These are phyloP conservation scores for Arthroderma sp. DNA, from an alignment of 2,329 filamentous ascomycete species.

Conservation along the genomic window DNA sequence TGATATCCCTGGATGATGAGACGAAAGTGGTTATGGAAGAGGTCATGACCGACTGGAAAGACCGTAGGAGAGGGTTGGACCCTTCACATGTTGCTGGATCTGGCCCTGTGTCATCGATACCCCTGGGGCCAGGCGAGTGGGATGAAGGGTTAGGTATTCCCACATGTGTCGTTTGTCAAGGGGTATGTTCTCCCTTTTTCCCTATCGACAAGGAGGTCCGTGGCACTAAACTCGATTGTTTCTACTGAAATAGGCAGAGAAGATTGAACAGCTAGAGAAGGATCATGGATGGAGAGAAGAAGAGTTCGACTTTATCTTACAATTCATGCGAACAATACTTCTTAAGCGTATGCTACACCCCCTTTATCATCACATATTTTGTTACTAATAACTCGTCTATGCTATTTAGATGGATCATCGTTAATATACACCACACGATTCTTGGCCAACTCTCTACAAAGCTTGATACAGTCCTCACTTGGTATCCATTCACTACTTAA, in stretches of 20 bases:
- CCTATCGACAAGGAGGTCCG: background rate
- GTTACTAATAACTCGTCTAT: too few species aligned
- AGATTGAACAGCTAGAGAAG: slow-evolving; percentile 80
- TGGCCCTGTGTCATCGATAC: slow-evolving; percentile 54
- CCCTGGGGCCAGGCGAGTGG: slow-evolving; percentile 82
- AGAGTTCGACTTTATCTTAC: slow-evolving; percentile 89
- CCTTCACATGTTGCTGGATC: slow-evolving; percentile 45
- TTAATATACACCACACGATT: slow-evolving; percentile 75
- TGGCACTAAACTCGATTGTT: slow-evolving; percentile 2
- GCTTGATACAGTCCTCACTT: slow-evolving; percentile 70
- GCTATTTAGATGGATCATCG: slow-evolving; percentile 57
- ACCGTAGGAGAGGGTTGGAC: slow-evolving; percentile 54
- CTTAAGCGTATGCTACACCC: slow-evolving; percentile 56
- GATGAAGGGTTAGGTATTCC: slow-evolving; percentile 78
- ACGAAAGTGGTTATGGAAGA: slow-evolving; percentile 79
- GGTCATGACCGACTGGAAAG: slow-evolving; percentile 66
- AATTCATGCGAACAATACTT: slow-evolving; percentile 79
- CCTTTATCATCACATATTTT: too few species aligned
- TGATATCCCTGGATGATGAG: slow-evolving; percentile 60
- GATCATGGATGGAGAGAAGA: slow-evolving; percentile 90
- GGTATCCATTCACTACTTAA: slow-evolving; percentile 76
- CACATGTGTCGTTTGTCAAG: slow-evolving; percentile 89
- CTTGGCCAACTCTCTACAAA: slow-evolving; percentile 62
- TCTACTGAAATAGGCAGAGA: slow-evolving; percentile 53
- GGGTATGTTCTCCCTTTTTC: slow-evolving; percentile 43